These are phyloP conservation scores for Microsporum ferrugineum DNA, from an alignment of 2,329 filamentous ascomycete species.

Conservation along the genomic window DNA sequence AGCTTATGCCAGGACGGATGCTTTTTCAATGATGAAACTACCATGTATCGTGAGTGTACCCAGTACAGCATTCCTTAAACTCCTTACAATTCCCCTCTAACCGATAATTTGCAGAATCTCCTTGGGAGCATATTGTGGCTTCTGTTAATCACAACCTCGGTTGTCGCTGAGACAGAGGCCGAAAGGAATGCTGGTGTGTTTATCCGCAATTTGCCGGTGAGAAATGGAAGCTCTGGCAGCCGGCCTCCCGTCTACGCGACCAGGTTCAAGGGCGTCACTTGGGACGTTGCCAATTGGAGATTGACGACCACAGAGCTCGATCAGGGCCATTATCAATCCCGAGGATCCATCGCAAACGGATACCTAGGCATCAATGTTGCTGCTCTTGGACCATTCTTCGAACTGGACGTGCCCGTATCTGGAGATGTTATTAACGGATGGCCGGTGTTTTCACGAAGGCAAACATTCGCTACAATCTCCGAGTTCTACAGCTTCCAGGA, in stretches of 20 bases:
- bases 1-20: not conserved
- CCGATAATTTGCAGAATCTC: not conserved
- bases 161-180: not conserved
- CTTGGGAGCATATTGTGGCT: conserved; percentile 5
- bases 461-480: conserved; percentile 56
- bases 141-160: not conserved
- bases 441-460: conserved; percentile 53
- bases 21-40: not conserved
- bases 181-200: conserved; percentile 8
- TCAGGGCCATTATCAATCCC: conserved; percentile 49
- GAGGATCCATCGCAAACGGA: conserved; percentile 50
- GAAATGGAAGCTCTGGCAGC: conserved; percentile 2
- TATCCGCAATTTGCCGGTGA: conserved; percentile 4
- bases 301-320: conserved; percentile 44
- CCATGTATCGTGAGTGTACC: not conserved
- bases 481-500: conserved; percentile 55
- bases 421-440: conserved; percentile 52
- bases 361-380: conserved; percentile 55
- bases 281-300: conserved; percentile 49
- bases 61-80: not conserved
- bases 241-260: conserved; percentile 33
- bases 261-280: conserved; percentile 43
- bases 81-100: not conserved
- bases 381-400: conserved; percentile 53
- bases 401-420: conserved; percentile 41